Evolutionary conservation across 169 alveolate genomes (phyloP).

Genomic region (Neospora caninum): DNA sequence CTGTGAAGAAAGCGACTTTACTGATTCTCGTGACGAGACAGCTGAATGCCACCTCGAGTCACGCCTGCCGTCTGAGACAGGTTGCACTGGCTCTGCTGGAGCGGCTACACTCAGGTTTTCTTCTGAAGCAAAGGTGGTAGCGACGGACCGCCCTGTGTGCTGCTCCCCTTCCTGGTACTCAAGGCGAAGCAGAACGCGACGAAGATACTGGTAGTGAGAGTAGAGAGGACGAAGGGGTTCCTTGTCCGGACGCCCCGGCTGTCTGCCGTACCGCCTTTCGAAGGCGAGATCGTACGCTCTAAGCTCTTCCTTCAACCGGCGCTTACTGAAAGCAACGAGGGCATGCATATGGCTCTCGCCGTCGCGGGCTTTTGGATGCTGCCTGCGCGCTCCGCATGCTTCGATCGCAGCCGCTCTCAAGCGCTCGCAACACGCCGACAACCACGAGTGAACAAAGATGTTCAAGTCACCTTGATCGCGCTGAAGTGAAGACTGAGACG

Average conservation of each 20-base stretch:
- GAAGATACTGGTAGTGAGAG: conserved; percentile 56
- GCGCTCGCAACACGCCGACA: neutral
- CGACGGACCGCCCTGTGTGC: neutral
- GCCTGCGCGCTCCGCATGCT: neutral
- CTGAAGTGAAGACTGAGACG: neutral
- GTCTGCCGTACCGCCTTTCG: conserved; percentile 53
- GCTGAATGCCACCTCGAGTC: no score
- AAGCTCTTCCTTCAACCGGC: conserved; percentile 52
- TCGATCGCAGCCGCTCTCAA: neutral
- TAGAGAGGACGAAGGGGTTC: conserved; percentile 66
- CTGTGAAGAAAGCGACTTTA: neutral
- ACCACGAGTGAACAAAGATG: conserved; percentile 10
- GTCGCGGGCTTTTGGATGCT: neutral
- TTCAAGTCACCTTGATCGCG: neutral
- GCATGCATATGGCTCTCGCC: conserved; percentile 12
- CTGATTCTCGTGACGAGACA: neutral
- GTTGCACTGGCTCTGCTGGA: no score
- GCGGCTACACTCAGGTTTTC: no score
- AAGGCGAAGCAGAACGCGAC: neutral
- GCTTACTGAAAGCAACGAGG: neutral
- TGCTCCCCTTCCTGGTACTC: neutral
- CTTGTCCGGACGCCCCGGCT: conserved; percentile 57
- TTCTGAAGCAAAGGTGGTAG: no score
- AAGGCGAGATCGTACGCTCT: conserved; percentile 43
- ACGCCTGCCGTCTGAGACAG: no score